Evolutionary conservation across 306 rosid genomes (phyloP).

Genomic region (Cicer judaicum): DNA sequence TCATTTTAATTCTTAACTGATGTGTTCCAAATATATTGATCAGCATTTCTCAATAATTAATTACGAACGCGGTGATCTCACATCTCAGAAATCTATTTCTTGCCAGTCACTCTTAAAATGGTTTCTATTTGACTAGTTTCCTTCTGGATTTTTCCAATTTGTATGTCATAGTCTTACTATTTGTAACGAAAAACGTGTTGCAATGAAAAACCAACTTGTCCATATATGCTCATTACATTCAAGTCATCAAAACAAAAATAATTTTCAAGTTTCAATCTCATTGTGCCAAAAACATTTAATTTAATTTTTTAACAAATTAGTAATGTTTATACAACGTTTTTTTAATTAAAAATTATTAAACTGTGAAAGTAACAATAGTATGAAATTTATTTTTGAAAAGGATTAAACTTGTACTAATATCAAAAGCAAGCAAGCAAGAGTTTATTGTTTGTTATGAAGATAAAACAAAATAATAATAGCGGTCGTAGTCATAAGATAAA

Average conservation of each 20-base stretch:
- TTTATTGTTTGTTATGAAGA: not conserved
- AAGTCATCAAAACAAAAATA: not conserved
- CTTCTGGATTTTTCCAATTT: slow-evolving; percentile 24
- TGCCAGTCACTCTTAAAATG: not conserved
- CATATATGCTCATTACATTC: not conserved
- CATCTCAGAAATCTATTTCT: not conserved
- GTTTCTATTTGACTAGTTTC: slow-evolving; percentile 35
- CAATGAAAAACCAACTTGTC: not conserved
- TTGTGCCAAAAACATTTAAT: not conserved
- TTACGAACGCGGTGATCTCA: slow-evolving; percentile 41
- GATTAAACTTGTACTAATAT: not conserved
- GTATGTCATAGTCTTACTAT: not conserved
- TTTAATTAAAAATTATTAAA: no score
- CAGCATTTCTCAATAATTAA: not conserved
- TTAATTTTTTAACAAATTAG: not conserved
- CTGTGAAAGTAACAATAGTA: no score
- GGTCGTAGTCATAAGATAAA: not conserved
- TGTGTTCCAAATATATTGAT: no score
- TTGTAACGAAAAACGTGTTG: not conserved
- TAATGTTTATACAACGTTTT: no score
- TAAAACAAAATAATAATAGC: not conserved
- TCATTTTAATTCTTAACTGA: no score
- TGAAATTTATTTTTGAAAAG: no score
- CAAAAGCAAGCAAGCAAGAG: not conserved
- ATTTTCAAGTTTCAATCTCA: not conserved